phyloP scores from a whole-genome alignment of 2,329 filamentous ascomycete species.

The Xylariaceae sp. region DNA sequence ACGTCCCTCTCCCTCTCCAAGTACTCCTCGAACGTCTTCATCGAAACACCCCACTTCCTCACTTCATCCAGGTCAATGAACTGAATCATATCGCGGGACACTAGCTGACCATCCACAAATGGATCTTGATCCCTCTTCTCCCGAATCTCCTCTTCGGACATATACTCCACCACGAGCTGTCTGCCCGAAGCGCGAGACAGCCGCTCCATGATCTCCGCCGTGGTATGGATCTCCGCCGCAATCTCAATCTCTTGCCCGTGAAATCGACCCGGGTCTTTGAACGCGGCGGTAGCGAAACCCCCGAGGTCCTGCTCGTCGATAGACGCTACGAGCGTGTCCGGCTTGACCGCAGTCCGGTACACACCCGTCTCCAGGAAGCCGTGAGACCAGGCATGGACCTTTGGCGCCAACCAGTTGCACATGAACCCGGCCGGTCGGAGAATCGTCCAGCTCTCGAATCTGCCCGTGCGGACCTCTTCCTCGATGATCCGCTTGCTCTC shows the following conservation, averaged over 20 bases:
- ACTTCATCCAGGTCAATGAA: constrained; percentile 33
- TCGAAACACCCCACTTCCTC: constrained; percentile 31
- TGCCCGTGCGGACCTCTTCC: constrained; percentile 2
- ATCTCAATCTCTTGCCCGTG: constrained; percentile 34
- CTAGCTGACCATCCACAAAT: constrained; percentile 34
- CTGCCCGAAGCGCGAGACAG: constrained; percentile 31
- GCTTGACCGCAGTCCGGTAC: constrained; percentile 10
- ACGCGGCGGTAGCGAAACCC: constrained; percentile 11
- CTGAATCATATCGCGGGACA: constrained; percentile 29
- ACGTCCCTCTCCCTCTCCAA: constrained; percentile 34
- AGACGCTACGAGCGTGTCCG: constrained; percentile 7
- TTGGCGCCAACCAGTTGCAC: constrained; percentile 19
- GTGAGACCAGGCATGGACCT: constrained; percentile 6
- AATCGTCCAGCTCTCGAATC: constrained; percentile 16
- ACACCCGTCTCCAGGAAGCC: constrained; percentile 9
- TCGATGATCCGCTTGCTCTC: constrained; percentile 11
- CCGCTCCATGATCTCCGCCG: constrained; percentile 32
- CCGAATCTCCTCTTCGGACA: constrained; percentile 38
- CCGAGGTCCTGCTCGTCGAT: constrained; percentile 17
- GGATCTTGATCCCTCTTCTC: constrained; percentile 30
- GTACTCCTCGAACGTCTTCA: constrained; percentile 41
- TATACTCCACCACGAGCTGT: constrained; percentile 31
- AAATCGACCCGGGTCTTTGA: constrained; percentile 36
- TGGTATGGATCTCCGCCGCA: constrained; percentile 30
- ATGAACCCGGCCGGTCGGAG: constrained; percentile 14